Percentiles rank a stretch among this genome's conserved stretches.
phyloP scores from a whole-genome alignment of 441 rosid species.

The Cnidoscolus chayamansa region DNA sequence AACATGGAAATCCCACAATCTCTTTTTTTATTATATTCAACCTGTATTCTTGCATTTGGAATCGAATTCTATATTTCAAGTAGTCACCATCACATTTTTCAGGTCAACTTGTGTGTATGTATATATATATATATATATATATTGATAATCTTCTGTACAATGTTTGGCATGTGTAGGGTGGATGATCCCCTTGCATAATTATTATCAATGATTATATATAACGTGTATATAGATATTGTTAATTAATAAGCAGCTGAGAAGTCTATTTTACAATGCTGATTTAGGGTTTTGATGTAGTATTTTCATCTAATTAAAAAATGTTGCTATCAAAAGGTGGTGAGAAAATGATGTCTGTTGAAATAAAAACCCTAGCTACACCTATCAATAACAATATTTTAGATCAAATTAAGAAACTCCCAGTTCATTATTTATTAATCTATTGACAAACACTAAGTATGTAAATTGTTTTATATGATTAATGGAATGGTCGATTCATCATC shows the following conservation, averaged over 20 bases:
- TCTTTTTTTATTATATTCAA: too few species aligned
- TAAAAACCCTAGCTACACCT: conserved; percentile 37
- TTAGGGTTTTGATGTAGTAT: conserved; percentile 33
- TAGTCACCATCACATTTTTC: conserved; percentile 17
- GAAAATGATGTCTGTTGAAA: conserved; percentile 51
- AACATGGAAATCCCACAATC: too few species aligned
- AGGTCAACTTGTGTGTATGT: conserved; percentile 24
- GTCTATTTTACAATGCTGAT: conserved; percentile 30
- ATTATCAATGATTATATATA: not conserved
- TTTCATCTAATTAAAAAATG: conserved; percentile 29
- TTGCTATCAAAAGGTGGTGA: conserved; percentile 45
- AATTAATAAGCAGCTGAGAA: conserved; percentile 20
- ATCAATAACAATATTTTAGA: conserved; percentile 14
- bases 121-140: not conserved
- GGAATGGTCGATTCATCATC: conserved; percentile 30
- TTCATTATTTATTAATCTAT: not conserved
- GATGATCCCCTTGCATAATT: not conserved
- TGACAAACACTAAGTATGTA: not conserved
- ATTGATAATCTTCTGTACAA: conserved; percentile 1
- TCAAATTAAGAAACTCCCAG: not conserved
- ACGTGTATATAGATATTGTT: conserved; percentile 18
- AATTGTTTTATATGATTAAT: conserved; percentile 26
- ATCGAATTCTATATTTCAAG: conserved; percentile 6
- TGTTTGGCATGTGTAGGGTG: conserved; percentile 14
- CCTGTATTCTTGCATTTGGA: not conserved